Conservation (phyloP, 495 filamentous ascomycete species). For the Annulohypoxylon maeteangense region DNA sequence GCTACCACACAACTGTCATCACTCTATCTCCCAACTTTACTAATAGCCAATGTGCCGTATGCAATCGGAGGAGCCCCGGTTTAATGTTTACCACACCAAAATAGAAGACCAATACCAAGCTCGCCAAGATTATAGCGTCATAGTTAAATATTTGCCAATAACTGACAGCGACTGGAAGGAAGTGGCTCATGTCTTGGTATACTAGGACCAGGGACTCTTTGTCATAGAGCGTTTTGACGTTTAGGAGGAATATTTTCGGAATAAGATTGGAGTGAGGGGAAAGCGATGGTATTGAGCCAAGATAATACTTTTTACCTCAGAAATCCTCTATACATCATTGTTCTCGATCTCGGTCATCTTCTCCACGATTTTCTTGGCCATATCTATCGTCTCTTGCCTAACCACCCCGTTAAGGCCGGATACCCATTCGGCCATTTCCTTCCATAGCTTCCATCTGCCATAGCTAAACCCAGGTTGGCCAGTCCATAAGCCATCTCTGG, state of each 20-base stretch:
- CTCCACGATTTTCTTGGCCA: conserved; percentile 43
- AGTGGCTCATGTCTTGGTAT: too few relatives aligned
- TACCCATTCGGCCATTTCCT: conserved; percentile 37
- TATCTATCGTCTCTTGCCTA: conserved; percentile 32
- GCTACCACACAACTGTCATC: not conserved
- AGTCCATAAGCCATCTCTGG: conserved; percentile 17
- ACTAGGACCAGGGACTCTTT: too few relatives aligned
- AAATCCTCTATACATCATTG: not conserved
- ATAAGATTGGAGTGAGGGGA: not conserved
- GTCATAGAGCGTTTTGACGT: too few relatives aligned
- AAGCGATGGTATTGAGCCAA: not conserved
- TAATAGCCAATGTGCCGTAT: not conserved
- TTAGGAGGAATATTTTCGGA: too few relatives aligned
- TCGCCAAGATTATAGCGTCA: not conserved
- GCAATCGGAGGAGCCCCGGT: not conserved
- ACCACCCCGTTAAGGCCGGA: conserved; percentile 30
- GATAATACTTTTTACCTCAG: not conserved
- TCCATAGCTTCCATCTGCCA: conserved; percentile 46
- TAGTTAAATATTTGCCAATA: too few relatives aligned
- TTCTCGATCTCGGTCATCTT: conserved; percentile 32
- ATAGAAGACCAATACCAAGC: not conserved
- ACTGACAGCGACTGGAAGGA: too few relatives aligned
- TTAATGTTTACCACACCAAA: not conserved
- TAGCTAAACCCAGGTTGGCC: conserved; percentile 23
- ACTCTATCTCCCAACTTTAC: not conserved